phyloP scores from a whole-genome alignment of 2,329 filamentous ascomycete species.

The Metarhizium guizhouense region DNA sequence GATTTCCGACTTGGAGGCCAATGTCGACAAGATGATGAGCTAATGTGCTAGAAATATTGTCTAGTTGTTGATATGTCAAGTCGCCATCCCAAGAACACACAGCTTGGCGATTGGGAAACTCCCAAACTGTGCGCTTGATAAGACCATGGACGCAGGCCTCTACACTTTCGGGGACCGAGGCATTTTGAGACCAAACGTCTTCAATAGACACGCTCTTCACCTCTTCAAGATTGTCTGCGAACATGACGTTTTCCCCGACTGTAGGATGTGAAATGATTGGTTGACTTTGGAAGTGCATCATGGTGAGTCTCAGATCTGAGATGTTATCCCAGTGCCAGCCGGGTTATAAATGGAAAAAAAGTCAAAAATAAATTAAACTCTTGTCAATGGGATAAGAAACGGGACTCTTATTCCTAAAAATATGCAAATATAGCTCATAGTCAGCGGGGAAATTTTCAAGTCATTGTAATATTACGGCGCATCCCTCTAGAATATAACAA shows the following conservation, averaged over 20 bases:
- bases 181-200: not conserved
- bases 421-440: too few relatives aligned
- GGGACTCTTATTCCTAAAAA: too few relatives aligned
- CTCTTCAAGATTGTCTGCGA: not conserved
- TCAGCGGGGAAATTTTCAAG: too few relatives aligned
- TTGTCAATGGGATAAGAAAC: too few relatives aligned
- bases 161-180: not conserved
- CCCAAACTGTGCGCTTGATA: constrained; percentile 1
- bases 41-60: constrained; percentile 1
- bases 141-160: constrained; percentile 5
- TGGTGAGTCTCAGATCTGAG: not conserved
- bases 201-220: not conserved
- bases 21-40: not conserved
- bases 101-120: not conserved
- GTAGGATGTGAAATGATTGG: not conserved
- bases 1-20: not conserved
- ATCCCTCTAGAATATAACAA: too few relatives aligned
- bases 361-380: too few relatives aligned
- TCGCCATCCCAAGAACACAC: constrained; percentile 6
- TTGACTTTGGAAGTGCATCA: not conserved
- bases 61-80: constrained; percentile 4
- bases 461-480: too few relatives aligned
- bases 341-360: too few relatives aligned
- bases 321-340: not conserved
- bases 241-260: not conserved